Evolutionary conservation across 2,329 filamentous ascomycete genomes (phyloP), one percentile per base, ranked within the genome.

Genomic region (Pseudocercospora cruenta): DNA sequence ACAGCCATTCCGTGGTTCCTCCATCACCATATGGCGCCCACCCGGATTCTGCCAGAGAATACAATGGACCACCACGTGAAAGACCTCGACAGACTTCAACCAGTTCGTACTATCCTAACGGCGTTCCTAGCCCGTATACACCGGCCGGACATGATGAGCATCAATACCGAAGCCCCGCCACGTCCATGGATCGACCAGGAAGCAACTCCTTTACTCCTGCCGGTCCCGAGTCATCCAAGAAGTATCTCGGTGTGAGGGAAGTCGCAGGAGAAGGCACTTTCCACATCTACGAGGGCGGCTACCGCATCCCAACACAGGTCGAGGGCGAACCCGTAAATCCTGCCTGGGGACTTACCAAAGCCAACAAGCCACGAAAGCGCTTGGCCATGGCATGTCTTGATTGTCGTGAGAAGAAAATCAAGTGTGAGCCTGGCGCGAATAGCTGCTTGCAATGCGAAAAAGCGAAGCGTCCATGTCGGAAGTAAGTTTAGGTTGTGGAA

Each of bases 321-420:
- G 92, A 96, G 72, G 93, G 93, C 19, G 91, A 96, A 76, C 85
- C 85, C 0, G 93, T 97, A 60, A 97, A 96, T 76, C 92, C 93
- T 1, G 91, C 92, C 71, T 97, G 94, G 94, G 93, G 94, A 16
- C 89, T 96, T 9, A 97, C 94, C 39, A 97, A 97, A 80, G 93
- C 94, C 1, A 94, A 94, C 14, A 97, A 96, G 81, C 93, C 94
- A 57, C 88, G 94, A 71, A 97, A 97, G 81, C 86, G 94, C 64
- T 84, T 97, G 64, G 93, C 94, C 24, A 93, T 96, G 77, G 93
- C 93, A n/a, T 97, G 94, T 76, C 85, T 96, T 65, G 95, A 93
- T 12, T 97, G 94, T 78, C 88, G 94, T 59, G 93, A 97, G 81
- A 97, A 97, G 87, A 97, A 97, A 84, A 96, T 97, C 81, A 97